Conservation (phyloP, 176 grass and related monocot genomes). For the Poa annua region DNA sequence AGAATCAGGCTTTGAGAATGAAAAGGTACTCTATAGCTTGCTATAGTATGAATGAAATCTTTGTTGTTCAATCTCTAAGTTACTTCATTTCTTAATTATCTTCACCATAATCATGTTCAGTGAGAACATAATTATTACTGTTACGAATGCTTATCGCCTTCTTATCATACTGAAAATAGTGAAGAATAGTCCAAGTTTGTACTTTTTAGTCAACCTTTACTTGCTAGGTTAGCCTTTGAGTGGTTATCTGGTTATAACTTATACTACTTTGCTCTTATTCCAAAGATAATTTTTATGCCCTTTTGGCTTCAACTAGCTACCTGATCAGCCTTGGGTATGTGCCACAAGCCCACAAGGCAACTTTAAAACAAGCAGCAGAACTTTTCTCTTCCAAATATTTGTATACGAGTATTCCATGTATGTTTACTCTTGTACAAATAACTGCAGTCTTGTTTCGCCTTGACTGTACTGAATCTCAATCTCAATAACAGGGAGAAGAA, state of each 20-base stretch:
- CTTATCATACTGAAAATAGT: constrained; percentile 10
- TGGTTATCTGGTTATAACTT: background rate
- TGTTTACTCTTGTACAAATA: constrained; percentile 23
- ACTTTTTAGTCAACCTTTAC: background rate
- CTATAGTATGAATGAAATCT: background rate
- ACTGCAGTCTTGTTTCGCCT: background rate
- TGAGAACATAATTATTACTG: background rate
- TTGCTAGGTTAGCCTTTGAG: constrained; percentile 6
- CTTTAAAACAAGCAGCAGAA: background rate
- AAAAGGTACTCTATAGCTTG: constrained; percentile 56
- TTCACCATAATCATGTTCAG: constrained; percentile 9
- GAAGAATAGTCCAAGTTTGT: background rate
- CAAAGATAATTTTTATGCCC: background rate
- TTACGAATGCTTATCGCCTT: background rate
- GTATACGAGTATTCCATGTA: background rate
- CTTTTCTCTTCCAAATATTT: background rate
- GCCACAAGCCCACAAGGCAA: background rate
- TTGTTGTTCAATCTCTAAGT: background rate
- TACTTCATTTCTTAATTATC: constrained; percentile 24
- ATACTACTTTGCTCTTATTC: constrained; percentile 1
- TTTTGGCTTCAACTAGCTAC: background rate
- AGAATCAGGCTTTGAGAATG: constrained; percentile 96
- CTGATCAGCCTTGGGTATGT: constrained; percentile 4
- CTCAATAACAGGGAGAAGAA: constrained; percentile 78
- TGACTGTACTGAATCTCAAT: constrained; percentile 31